These are phyloP conservation scores for Isoetes engelmannii DNA, from an alignment of 83 land plant species.

Conservation along the genomic window DNA sequence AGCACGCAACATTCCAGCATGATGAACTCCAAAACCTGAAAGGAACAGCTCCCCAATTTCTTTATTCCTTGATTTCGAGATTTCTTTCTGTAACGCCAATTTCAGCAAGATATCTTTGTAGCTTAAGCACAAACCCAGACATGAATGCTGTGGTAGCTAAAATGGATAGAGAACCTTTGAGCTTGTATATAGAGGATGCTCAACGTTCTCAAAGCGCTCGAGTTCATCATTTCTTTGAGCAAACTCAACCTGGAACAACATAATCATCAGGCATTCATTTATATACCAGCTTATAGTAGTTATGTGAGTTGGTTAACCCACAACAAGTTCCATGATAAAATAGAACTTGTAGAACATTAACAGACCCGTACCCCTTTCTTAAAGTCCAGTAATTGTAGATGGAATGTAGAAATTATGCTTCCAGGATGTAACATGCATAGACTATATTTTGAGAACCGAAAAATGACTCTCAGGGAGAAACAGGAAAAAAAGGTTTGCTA, in stretches of 20 bases:
- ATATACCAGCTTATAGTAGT: too few relatives aligned
- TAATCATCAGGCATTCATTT: too few relatives aligned
- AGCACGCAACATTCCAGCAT: constrained; percentile 97
- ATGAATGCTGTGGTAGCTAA: background rate
- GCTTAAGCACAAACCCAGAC: background rate
- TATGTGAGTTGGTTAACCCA: too few relatives aligned
- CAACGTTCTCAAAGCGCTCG: constrained; percentile 49
- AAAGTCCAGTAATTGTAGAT: too few relatives aligned
- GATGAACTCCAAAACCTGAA: constrained; percentile 83
- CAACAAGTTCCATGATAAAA: too few relatives aligned
- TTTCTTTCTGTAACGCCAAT: constrained; percentile 64
- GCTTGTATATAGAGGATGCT: constrained; percentile 60
- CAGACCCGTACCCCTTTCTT: too few relatives aligned
- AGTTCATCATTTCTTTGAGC: constrained; percentile 52
- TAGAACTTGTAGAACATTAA: too few relatives aligned
- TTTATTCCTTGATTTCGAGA: constrained; percentile 75
- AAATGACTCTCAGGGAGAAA: background rate
- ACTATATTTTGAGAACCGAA: background rate
- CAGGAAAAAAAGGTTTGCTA: constrained; percentile 5
- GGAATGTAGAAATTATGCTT: too few relatives aligned
- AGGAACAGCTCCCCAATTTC: constrained; percentile 70
- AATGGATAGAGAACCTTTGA: constrained; percentile 42
- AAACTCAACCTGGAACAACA: constrained; percentile 49
- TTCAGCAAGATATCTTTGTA: too few relatives aligned
- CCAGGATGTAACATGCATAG: background rate